Evolutionary conservation across 202 grass and related monocot genomes (phyloP).

Genomic region (Panicum virgatum): DNA sequence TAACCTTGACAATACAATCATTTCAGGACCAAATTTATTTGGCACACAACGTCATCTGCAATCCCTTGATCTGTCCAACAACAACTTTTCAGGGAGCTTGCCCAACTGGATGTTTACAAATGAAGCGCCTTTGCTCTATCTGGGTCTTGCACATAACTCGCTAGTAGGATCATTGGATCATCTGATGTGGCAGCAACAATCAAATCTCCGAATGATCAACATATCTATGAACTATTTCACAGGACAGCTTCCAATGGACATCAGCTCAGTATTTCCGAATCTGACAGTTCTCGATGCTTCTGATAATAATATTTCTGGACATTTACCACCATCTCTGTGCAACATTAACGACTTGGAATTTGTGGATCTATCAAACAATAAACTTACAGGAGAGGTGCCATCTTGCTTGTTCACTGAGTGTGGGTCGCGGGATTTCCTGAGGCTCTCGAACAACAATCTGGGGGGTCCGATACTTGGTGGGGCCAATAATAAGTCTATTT

Average conservation of each 20-base stretch:
- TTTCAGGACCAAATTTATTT: conserved; percentile 19
- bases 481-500: too few species aligned
- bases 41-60: conserved; percentile 2
- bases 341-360: neutral
- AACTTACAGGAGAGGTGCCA: conserved; percentile 31
- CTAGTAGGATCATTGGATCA: conserved; percentile 19
- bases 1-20: conserved; percentile 16
- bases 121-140: rapidly evolving
- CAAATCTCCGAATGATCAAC: neutral
- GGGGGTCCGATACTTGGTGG: neutral
- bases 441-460: conserved; percentile 18
- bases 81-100: conserved; percentile 14
- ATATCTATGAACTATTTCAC: conserved; percentile 1
- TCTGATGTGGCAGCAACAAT: neutral
- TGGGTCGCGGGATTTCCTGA: rapidly evolving
- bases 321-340: conserved; percentile 19
- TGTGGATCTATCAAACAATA: conserved; percentile 39
- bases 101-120: conserved; percentile 21
- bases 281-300: conserved; percentile 22
- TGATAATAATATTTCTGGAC: conserved; percentile 5
- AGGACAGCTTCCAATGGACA: conserved; percentile 11
- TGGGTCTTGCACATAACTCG: conserved; percentile 31
- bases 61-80: conserved; percentile 33
- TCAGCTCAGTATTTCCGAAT: conserved; percentile 23
- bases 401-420: conserved; percentile 20